Evolutionary conservation across 345 rosid genomes (phyloP).

Genomic region (Eucalyptus regnans): DNA sequence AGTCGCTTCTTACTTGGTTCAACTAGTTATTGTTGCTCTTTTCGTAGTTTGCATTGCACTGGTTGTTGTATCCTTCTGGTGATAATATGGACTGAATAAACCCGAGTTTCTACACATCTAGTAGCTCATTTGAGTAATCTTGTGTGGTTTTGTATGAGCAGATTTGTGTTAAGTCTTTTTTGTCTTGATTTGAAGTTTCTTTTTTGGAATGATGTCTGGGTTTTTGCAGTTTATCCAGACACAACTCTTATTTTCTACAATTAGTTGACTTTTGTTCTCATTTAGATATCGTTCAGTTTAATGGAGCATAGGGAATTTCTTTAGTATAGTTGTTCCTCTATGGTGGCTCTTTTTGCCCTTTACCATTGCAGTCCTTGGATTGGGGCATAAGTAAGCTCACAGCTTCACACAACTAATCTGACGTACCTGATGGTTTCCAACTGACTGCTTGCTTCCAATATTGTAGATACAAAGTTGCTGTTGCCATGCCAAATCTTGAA

Average conservation of each 20-base stretch:
- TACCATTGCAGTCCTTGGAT: neutral
- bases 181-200: neutral
- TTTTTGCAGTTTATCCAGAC: neutral
- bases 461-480: slow-evolving; percentile 71
- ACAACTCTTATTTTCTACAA: neutral
- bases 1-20: neutral
- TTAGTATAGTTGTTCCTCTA: neutral
- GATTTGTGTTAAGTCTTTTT: neutral
- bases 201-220: neutral
- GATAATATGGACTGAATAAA: neutral
- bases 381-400: neutral
- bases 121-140: neutral
- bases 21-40: neutral
- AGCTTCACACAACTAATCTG: neutral
- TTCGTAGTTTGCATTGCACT: neutral
- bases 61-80: neutral
- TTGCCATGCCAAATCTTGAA: slow-evolving; percentile 89
- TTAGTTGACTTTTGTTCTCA: neutral
- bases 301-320: neutral
- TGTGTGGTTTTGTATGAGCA: neutral
- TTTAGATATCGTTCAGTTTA: neutral
- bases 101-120: neutral
- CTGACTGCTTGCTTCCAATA: neutral
- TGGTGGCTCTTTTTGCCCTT: neutral
- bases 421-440: neutral